phyloP scores from a whole-genome alignment of 176 grass and related monocot species.

The Elaeis guineensis region DNA sequence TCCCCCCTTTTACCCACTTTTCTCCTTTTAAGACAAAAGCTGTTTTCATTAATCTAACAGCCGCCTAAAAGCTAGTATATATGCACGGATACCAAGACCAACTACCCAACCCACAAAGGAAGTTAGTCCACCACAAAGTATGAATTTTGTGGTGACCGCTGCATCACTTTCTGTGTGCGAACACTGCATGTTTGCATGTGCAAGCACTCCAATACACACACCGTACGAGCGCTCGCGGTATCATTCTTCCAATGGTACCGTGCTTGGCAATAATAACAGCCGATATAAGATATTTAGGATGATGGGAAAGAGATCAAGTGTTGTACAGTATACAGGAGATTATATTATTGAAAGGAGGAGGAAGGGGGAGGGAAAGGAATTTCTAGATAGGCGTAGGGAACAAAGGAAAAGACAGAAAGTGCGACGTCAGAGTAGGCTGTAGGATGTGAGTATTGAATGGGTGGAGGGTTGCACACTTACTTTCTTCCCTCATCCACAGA shows the following conservation, averaged over 20 bases:
- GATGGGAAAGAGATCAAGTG: too few species aligned
- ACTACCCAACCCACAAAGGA: constrained; percentile 14
- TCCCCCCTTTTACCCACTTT: constrained; percentile 41
- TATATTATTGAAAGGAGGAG: too few species aligned
- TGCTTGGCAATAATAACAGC: too few species aligned
- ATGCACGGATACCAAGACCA: constrained; percentile 37
- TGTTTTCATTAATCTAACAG: constrained; percentile 34
- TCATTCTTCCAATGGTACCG: too few species aligned
- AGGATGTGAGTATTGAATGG: constrained; percentile 17
- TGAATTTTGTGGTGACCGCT: too few species aligned
- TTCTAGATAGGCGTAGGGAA: constrained; percentile 42
- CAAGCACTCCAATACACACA: too few species aligned
- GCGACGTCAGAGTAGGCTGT: constrained; percentile 36
- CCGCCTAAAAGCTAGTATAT: constrained; percentile 24
- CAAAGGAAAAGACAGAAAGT: constrained; percentile 67
- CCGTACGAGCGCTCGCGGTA: too few species aligned
- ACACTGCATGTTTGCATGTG: too few species aligned
- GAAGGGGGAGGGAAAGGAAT: constrained; percentile 28
- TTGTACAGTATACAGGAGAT: too few species aligned
- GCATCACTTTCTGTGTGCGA: too few species aligned
- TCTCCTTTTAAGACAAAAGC: constrained; percentile 37
- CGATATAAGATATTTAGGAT: too few species aligned
- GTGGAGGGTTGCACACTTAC: constrained; percentile 35
- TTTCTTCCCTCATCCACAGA: constrained; percentile 18
- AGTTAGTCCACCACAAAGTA: not conserved